Conservation (phyloP, 768 basidiomycete species). For the Boletus reticuloceps region DNA sequence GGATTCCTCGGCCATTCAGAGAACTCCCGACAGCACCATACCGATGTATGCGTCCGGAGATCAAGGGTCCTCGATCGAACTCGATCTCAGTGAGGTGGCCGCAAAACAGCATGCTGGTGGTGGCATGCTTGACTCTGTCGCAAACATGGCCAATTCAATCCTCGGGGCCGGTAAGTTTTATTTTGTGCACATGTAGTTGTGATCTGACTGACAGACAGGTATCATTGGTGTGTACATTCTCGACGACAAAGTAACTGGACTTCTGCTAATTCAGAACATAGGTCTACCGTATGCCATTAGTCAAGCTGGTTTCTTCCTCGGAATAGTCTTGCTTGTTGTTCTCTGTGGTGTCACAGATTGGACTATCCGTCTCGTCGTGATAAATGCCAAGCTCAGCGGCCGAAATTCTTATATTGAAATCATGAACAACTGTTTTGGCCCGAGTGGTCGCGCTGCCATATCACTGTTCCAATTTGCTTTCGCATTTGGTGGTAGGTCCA, state of each 20-base stretch:
- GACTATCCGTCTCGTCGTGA: slow-evolving; percentile 95
- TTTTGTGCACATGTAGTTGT: slow-evolving; percentile 1
- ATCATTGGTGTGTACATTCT: slow-evolving; percentile 59
- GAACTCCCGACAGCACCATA: slow-evolving; percentile 56
- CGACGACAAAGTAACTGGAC: neutral
- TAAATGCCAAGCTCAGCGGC: slow-evolving; percentile 95
- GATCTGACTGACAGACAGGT: slow-evolving; percentile 39
- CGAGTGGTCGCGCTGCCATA: slow-evolving; percentile 87
- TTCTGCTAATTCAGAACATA: slow-evolving; percentile 28
- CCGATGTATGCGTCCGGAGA: slow-evolving; percentile 41
- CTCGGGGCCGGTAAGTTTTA: slow-evolving; percentile 75
- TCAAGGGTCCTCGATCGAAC: slow-evolving; percentile 23
- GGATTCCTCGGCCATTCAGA: slow-evolving; percentile 56
- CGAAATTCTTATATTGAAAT: slow-evolving; percentile 90
- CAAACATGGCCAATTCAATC: slow-evolving; percentile 96
- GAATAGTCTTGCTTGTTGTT: slow-evolving; percentile 75
- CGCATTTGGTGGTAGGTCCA: slow-evolving; percentile 82
- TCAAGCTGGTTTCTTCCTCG: slow-evolving; percentile 92
- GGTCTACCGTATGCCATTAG: slow-evolving; percentile 92
- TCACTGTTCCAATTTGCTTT: slow-evolving; percentile 98
- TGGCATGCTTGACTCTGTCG: slow-evolving; percentile 73
- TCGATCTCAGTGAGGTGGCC: slow-evolving; percentile 70
- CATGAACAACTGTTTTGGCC: slow-evolving; percentile 91
- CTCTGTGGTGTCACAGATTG: slow-evolving; percentile 90
- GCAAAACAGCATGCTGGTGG: slow-evolving; percentile 67